Conservation (phyloP, 2,329 filamentous ascomycete genomes). For the Scytalidium sp. region DNA sequence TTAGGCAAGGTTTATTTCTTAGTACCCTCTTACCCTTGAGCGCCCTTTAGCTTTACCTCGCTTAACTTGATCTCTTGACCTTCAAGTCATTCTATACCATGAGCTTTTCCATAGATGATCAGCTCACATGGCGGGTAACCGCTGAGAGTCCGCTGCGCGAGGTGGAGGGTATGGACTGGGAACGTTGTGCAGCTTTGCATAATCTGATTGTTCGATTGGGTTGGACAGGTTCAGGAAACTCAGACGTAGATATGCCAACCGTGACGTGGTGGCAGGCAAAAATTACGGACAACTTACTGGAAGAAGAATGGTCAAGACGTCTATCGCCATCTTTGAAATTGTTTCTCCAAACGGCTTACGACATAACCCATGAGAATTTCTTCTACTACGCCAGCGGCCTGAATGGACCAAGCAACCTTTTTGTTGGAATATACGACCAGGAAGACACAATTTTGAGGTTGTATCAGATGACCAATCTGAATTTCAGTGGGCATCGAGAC, state of each 20-base stretch:
- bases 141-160: neutral
- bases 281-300: slow-evolving; percentile 8
- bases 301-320: slow-evolving; percentile 7
- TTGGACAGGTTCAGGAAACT: slow-evolving; percentile 3
- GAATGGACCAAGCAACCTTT: slow-evolving; percentile 6
- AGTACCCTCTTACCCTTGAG: no score
- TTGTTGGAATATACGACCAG: slow-evolving; percentile 2
- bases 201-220: slow-evolving; percentile 11
- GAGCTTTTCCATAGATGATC: no score
- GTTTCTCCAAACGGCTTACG: slow-evolving; percentile 12
- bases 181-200: slow-evolving; percentile 16
- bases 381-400: slow-evolving; percentile 14
- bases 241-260: slow-evolving; percentile 6
- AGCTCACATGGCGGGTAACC: no score
- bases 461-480: slow-evolving; percentile 8
- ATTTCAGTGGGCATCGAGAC: slow-evolving; percentile 8
- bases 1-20: no score
- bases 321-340: slow-evolving; percentile 12
- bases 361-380: slow-evolving; percentile 8
- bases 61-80: no score
- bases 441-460: slow-evolving; percentile 8
- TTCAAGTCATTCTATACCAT: no score
- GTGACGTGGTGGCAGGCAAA: slow-evolving; percentile 8
- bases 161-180: slow-evolving; percentile 10
- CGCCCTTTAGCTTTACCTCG: no score